Evolutionary conservation across 805 yeast species (phyloP).

Genomic region (Metschnikowia cubensis): DNA sequence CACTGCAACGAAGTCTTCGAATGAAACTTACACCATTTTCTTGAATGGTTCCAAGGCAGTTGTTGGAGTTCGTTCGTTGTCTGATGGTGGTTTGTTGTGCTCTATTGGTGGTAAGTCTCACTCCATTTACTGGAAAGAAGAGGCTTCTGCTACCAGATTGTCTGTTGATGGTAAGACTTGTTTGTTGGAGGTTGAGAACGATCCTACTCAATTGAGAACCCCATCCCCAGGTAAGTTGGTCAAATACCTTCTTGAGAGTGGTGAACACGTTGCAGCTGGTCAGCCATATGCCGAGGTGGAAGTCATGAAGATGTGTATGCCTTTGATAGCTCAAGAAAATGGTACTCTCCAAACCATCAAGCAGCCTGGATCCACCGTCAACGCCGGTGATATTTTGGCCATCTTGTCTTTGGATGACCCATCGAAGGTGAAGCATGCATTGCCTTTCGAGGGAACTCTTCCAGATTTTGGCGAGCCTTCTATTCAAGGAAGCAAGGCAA

Average conservation of each 20-base stretch:
- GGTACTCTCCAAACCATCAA: constrained; percentile 90
- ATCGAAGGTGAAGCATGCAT: constrained; percentile 92
- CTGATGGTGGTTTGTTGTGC: constrained; percentile 91
- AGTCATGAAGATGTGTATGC: constrained; percentile 99
- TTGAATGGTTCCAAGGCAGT: constrained; percentile 89
- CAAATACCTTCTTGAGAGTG: constrained; percentile 87
- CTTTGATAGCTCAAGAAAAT: constrained; percentile 86
- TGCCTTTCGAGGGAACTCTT: constrained; percentile 89
- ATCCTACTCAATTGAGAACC: constrained; percentile 96
- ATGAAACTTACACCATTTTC: constrained; percentile 80
- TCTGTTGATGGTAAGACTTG: constrained; percentile 96
- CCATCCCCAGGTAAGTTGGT: constrained; percentile 99
- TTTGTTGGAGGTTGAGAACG: constrained; percentile 89
- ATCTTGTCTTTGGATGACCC: constrained; percentile 95
- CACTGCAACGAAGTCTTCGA: constrained; percentile 90
- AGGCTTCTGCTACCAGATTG: constrained; percentile 89
- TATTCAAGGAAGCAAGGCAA: constrained; percentile 79
- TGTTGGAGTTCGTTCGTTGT: constrained; percentile 80
- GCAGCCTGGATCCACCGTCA: constrained; percentile 97
- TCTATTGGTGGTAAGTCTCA: constrained; percentile 91
- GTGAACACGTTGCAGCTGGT: constrained; percentile 88
- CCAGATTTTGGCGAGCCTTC: constrained; percentile 85
- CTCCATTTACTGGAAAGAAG: constrained; percentile 96
- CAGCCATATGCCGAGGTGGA: constrained; percentile 98
- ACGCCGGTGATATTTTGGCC: constrained; percentile 96